Evolutionary conservation across 2,329 filamentous ascomycete genomes (phyloP).

Genomic region (Botrytis aclada): DNA sequence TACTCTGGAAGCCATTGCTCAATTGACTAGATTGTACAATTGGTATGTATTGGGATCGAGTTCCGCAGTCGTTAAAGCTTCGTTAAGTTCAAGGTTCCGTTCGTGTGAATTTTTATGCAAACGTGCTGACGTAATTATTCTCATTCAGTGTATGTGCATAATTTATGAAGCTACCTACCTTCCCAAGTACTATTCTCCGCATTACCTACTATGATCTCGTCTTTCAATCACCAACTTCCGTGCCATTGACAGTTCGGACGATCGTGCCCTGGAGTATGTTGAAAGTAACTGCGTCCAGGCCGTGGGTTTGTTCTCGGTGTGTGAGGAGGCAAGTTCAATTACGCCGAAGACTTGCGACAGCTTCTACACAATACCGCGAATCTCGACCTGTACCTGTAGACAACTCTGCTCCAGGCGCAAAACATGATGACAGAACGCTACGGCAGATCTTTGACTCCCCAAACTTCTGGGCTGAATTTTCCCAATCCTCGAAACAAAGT

Average conservation of each 20-base stretch:
- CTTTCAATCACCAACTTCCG: not conserved
- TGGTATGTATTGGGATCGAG: slow-evolving; percentile 5
- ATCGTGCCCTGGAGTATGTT: slow-evolving; percentile 30
- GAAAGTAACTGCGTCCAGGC: slow-evolving; percentile 32
- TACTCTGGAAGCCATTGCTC: slow-evolving; percentile 51
- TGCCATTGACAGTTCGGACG: slow-evolving; percentile 3
- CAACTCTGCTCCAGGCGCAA: slow-evolving; percentile 29
- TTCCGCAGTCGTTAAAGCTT: slow-evolving; percentile 18
- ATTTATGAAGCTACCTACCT: not conserved
- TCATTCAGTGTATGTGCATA: slow-evolving; percentile 15
- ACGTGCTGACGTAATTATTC: slow-evolving; percentile 11
- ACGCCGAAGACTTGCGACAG: slow-evolving; percentile 21
- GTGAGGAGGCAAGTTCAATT: slow-evolving; percentile 38
- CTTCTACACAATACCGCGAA: slow-evolving; percentile 22
- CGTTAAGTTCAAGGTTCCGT: slow-evolving; percentile 8
- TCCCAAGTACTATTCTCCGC: not conserved
- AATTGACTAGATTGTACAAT: slow-evolving; percentile 26
- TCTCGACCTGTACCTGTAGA: slow-evolving; percentile 27
- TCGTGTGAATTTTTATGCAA: slow-evolving; percentile 17
- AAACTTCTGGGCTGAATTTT: slow-evolving; percentile 64
- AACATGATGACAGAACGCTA: slow-evolving; percentile 69
- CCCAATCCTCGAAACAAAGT: slow-evolving; percentile 43
- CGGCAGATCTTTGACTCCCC: slow-evolving; percentile 82
- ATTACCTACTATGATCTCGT: not conserved
- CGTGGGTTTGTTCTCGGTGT: slow-evolving; percentile 52